Conservation (phyloP, 2,329 filamentous ascomycete genomes). For the Aspergillus unguis region DNA sequence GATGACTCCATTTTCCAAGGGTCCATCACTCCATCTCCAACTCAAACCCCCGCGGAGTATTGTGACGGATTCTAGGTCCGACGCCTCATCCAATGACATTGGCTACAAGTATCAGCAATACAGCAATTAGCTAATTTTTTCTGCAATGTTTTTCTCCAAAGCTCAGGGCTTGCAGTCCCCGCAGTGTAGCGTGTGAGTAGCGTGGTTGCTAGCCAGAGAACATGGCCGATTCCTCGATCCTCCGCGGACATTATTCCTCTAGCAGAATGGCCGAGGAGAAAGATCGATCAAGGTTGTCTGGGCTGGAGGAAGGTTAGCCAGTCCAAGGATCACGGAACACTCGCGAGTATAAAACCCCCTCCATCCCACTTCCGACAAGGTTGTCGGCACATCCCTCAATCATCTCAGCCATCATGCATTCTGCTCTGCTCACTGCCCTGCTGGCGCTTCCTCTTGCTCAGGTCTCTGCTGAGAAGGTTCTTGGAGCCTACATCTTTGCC, state of each 20-base stretch:
- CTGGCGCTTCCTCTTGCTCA: conserved; percentile 25
- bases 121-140: conserved; percentile 7
- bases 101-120: not conserved
- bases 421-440: conserved; percentile 26
- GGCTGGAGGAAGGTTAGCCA: not conserved
- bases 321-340: not conserved
- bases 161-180: not conserved
- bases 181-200: not conserved
- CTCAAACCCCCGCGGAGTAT: not conserved
- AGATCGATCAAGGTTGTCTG: not conserved
- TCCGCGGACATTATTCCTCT: conserved; percentile 2
- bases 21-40: not conserved
- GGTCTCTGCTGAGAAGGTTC: conserved; percentile 59
- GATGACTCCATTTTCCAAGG: not conserved
- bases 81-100: conserved; percentile 1
- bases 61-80: not conserved
- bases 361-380: too few species aligned
- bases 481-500: conserved; percentile 83
- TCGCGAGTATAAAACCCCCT: too few species aligned
- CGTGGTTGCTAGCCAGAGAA: too few species aligned
- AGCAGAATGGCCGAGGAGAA: conserved; percentile 1
- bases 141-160: not conserved
- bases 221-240: not conserved
- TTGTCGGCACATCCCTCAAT: not conserved
- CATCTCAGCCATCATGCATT: conserved; percentile 22